phyloP scores from a whole-genome alignment of 2,329 filamentous ascomycete species.

The Aspergillus sp. region DNA sequence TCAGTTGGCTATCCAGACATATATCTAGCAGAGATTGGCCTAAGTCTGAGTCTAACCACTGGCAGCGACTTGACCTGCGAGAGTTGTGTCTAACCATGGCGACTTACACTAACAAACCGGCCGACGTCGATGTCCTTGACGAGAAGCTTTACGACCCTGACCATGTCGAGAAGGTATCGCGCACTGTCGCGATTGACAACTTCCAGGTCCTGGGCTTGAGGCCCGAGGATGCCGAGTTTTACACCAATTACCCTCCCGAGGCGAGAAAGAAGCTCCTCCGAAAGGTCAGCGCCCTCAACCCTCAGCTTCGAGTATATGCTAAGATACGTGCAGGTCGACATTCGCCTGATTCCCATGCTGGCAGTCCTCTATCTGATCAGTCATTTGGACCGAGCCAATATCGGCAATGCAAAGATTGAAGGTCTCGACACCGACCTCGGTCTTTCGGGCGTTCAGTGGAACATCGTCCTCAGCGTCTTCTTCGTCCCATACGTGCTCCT shows the following conservation, averaged over 20 bases:
- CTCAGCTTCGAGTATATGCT: neutral
- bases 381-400: conserved; percentile 35
- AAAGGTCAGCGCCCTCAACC: conserved; percentile 16
- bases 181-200: conserved; percentile 32
- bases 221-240: conserved; percentile 38
- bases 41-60: neutral
- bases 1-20: neutral
- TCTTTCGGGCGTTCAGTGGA: conserved; percentile 30
- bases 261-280: conserved; percentile 25
- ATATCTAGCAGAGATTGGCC: neutral
- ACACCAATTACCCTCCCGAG: conserved; percentile 30
- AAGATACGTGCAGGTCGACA: conserved; percentile 17
- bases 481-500: conserved; percentile 20
- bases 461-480: conserved; percentile 22
- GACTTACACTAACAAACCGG: neutral
- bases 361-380: conserved; percentile 30
- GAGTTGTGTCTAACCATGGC: neutral
- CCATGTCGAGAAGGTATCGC: conserved; percentile 17
- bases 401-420: conserved; percentile 38
- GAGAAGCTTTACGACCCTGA: conserved; percentile 14
- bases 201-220: conserved; percentile 36
- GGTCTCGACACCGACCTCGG: conserved; percentile 26
- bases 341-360: conserved; percentile 26
- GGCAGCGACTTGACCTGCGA: neutral
- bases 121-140: conserved; percentile 7